Base-by-base conservation (phyloP, 306 rosid genomes). In the Medicago ruthenica region DNA sequence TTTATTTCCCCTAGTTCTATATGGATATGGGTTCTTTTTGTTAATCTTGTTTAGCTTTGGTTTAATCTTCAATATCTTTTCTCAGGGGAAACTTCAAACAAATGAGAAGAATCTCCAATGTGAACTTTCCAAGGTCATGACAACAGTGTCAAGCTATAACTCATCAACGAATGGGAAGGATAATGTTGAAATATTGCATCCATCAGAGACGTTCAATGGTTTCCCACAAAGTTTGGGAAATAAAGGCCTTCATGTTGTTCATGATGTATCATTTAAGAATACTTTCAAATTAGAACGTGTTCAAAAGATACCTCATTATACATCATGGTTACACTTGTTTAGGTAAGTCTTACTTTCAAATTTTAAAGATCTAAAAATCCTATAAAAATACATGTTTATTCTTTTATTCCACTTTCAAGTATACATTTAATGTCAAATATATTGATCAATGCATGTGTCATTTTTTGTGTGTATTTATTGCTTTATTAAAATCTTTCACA, bases 301-400 rank as follows among this genome's bases (percentile, higher is more conserved):
- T 44, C 78, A 87, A 66, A 94, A 55, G 82, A 27, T 91, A 78
- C 92, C 96, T 14, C 82, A 84, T 60, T 91, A 82, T 83, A 87
- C 90, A 45, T 79, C 88, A 10, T 94, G 97, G 97, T 85, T 86
- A 61, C 83, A 86, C 80, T 79, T 94, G 88, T 83, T 84, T 39
- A 91, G 94, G 98, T 93, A 66, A 7, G 70, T 54, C 48, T 41
- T 39, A 41, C 62, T 71, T 82, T 61, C 12, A 1, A n/a, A 31
- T 61, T 40, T 67, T 54, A 12, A n/a, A 71, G 8, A 16, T 34
- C 17, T 67, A 11, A 0, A 60, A 60, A 62, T 47, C 22, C 18
- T 18, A n/a, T n/a, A n/a, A n/a, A n/a, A n/a, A n/a, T 65, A 53
- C 57, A 18, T 54, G 51, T 58, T 59, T 24, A 15, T 63, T 81